Evolutionary conservation across 1,139 yeast species (phyloP).

Genomic region (Zhuliangozyma blackwelliae): DNA sequence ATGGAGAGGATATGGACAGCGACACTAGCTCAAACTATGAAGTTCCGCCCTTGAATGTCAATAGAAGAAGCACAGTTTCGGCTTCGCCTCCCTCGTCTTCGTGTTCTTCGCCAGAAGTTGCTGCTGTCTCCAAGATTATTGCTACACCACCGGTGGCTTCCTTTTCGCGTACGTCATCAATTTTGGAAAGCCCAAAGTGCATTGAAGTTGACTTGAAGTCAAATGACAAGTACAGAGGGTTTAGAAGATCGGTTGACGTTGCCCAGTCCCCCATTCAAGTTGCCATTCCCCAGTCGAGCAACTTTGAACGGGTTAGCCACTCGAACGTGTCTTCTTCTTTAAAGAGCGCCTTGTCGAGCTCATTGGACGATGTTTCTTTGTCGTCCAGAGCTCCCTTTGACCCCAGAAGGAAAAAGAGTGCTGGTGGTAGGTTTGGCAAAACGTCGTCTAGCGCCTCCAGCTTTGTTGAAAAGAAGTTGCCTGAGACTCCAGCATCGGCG

Average conservation of each 20-base stretch:
- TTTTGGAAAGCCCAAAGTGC: conserved; percentile 10
- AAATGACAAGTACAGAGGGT: conserved; percentile 41
- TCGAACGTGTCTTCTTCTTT: conserved; percentile 9
- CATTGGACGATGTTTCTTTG: conserved; percentile 5
- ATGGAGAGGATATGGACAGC: conserved; percentile 1
- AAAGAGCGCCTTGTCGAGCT: conserved; percentile 5
- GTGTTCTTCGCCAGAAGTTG: too few species aligned
- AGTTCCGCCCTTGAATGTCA: conserved; percentile 15
- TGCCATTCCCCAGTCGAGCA: conserved; percentile 17
- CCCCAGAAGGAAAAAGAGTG: conserved; percentile 13
- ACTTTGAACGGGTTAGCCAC: conserved; percentile 6
- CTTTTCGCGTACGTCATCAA: conserved; percentile 2
- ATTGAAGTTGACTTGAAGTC: conserved; percentile 21
- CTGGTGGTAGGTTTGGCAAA: neutral
- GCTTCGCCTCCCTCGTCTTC: neutral
- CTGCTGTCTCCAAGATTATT: too few species aligned
- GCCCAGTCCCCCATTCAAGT: conserved; percentile 26
- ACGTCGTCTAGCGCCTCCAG: conserved; percentile 2
- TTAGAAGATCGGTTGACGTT: conserved; percentile 36
- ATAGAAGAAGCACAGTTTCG: conserved; percentile 6
- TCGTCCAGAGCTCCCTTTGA: conserved; percentile 11
- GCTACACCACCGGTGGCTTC: conserved; percentile 4
- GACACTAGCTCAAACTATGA: conserved; percentile 13
- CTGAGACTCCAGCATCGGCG: conserved; percentile 1
- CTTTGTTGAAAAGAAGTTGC: conserved; percentile 1